Percentiles rank a stretch among this genome's conserved stretches.
These are phyloP conservation scores for Geotrichum phurueaensis DNA, from an alignment of 1,139 yeast species.

Conservation along the genomic window DNA sequence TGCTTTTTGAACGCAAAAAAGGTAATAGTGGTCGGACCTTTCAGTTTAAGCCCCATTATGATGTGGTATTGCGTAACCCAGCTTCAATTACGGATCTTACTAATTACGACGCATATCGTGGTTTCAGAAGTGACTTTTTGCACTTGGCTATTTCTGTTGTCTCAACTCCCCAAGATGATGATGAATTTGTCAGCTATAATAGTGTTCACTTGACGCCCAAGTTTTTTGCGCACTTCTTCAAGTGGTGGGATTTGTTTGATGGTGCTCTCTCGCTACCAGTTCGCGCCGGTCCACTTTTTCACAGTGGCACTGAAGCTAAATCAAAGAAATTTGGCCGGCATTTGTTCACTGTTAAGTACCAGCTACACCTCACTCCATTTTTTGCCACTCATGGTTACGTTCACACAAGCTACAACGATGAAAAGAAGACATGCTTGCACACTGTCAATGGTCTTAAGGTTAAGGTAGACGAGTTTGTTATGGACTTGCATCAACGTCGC, in stretches of 20 bases:
- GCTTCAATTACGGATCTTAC: constrained; percentile 43
- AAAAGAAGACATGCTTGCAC: constrained; percentile 44
- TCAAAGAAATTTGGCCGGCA: constrained; percentile 67
- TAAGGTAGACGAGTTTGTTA: constrained; percentile 53
- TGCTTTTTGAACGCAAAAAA: constrained; percentile 43
- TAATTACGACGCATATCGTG: constrained; percentile 66
- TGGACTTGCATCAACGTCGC: constrained; percentile 83
- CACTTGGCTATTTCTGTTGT: constrained; percentile 70
- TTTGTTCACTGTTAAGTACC: constrained; percentile 74
- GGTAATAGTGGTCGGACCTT: constrained; percentile 41
- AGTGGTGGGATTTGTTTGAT: constrained; percentile 80
- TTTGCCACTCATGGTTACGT: constrained; percentile 66
- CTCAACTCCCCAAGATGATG: constrained; percentile 38
- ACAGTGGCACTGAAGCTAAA: constrained; percentile 37
- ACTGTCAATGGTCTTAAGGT: constrained; percentile 78
- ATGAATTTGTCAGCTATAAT: constrained; percentile 42
- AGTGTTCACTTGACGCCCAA: constrained; percentile 72
- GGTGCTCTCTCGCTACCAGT: constrained; percentile 70
- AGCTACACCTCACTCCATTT: constrained; percentile 65
- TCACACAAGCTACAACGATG: constrained; percentile 44
- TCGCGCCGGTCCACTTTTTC: constrained; percentile 64
- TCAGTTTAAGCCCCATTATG: constrained; percentile 64
- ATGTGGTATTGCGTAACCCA: constrained; percentile 60
- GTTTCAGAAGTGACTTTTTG: constrained; percentile 71
- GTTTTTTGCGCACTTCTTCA: constrained; percentile 59